These are phyloP conservation scores for Ustilago curta DNA, from an alignment of 1,284 basidiomycete species.

Conservation along the genomic window DNA sequence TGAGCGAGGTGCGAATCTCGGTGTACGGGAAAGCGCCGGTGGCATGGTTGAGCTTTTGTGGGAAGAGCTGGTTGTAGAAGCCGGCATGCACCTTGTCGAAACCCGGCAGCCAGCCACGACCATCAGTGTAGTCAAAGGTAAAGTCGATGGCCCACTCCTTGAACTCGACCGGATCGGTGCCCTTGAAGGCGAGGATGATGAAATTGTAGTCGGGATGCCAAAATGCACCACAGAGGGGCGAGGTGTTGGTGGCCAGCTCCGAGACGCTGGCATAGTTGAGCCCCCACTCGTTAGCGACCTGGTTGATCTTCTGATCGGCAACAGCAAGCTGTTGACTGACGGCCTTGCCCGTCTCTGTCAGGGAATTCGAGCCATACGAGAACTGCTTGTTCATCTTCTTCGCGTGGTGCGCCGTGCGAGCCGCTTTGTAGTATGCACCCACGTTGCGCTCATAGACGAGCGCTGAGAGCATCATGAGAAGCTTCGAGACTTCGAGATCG, in stretches of 20 bases:
- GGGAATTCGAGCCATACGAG: slow-evolving; percentile 8
- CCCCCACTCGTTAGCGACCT: slow-evolving; percentile 46
- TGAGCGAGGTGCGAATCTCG: slow-evolving; percentile 35
- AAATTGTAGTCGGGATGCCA: slow-evolving; percentile 49
- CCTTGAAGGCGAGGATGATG: slow-evolving; percentile 55
- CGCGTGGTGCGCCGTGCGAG: slow-evolving; percentile 4
- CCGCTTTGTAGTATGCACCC: slow-evolving; percentile 24
- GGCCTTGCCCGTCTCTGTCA: slow-evolving; percentile 27
- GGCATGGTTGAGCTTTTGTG: slow-evolving; percentile 32
- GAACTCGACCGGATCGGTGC: slow-evolving; percentile 70
- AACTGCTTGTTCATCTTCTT: slow-evolving; percentile 25
- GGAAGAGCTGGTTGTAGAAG: slow-evolving; percentile 54
- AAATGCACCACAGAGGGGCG: slow-evolving; percentile 47
- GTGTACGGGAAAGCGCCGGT: slow-evolving; percentile 40
- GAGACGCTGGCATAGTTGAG: slow-evolving; percentile 49
- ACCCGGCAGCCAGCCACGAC: slow-evolving; percentile 45
- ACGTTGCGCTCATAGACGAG: slow-evolving; percentile 51
- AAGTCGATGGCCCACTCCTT: slow-evolving; percentile 70
- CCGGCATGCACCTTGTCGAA: slow-evolving; percentile 48
- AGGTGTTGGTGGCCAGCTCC: slow-evolving; percentile 50
- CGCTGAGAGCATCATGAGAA: slow-evolving; percentile 45
- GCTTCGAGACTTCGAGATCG: slow-evolving; percentile 51
- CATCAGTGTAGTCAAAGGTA: slow-evolving; percentile 52
- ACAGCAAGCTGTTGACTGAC: slow-evolving; percentile 20
- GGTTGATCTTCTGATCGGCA: slow-evolving; percentile 39